Conservation (phyloP, 1,284 basidiomycete genomes). For the Volvariella surrecta region DNA sequence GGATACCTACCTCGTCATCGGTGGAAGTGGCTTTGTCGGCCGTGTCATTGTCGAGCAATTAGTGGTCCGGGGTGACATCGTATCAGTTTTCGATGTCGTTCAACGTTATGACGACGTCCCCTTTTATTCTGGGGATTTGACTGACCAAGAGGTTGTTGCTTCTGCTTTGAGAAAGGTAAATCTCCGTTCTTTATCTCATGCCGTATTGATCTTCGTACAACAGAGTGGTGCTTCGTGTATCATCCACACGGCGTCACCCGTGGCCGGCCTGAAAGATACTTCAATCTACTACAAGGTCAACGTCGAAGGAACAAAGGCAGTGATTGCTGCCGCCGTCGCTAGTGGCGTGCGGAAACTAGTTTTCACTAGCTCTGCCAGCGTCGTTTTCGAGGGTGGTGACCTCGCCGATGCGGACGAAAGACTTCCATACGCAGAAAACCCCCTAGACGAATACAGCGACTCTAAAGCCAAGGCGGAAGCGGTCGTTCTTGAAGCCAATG, state of each 20-base stretch:
- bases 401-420: constrained; percentile 90
- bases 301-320: constrained; percentile 82
- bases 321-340: constrained; percentile 76
- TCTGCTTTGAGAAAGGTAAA: constrained; percentile 69
- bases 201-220: constrained; percentile 5
- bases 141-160: constrained; percentile 63
- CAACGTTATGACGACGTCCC: constrained; percentile 81
- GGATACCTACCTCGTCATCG: constrained; percentile 77
- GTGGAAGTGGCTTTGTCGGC: constrained; percentile 89
- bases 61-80: constrained; percentile 69
- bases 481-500: constrained; percentile 82
- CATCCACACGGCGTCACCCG: constrained; percentile 94
- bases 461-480: constrained; percentile 93
- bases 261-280: constrained; percentile 60
- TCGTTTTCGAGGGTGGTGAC: constrained; percentile 82
- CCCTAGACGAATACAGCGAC: constrained; percentile 91
- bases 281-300: constrained; percentile 91
- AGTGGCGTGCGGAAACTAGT: constrained; percentile 81
- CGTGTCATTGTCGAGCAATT: constrained; percentile 84
- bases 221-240: constrained; percentile 81
- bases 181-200: constrained; percentile 10
- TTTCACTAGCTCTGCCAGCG: constrained; percentile 92
- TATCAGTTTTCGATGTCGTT: constrained; percentile 84
- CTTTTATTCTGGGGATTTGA: constrained; percentile 84
- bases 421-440: constrained; percentile 63